phyloP scores from a whole-genome alignment of 257 asterid genomes.

The Solanum peruvianum region DNA sequence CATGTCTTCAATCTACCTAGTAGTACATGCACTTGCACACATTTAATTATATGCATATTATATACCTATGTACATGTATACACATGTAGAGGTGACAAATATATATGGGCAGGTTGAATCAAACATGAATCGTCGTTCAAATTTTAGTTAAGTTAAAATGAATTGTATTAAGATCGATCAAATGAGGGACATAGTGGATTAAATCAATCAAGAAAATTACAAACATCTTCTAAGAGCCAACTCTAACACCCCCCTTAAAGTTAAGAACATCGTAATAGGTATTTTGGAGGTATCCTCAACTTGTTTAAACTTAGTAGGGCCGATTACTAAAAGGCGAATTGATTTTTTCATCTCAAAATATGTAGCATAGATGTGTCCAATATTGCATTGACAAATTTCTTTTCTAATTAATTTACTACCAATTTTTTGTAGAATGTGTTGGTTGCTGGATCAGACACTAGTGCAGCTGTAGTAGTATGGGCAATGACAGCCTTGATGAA shows the following conservation, averaged over 20 bases:
- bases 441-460: neutral
- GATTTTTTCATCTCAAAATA: neutral
- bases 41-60: neutral
- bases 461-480: neutral
- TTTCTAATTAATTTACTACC: neutral
- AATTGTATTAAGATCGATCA: neutral
- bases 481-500: neutral
- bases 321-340: too few relatives aligned
- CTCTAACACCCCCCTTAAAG: neutral
- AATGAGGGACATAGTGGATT: neutral
- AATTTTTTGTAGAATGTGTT: neutral
- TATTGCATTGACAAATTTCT: neutral
- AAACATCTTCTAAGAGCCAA: neutral
- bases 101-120: neutral
- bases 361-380: neutral
- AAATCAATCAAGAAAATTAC: neutral
- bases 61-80: neutral
- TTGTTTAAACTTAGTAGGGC: neutral
- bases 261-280: neutral
- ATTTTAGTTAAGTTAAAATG: neutral
- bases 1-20: neutral
- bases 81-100: neutral
- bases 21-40: neutral
- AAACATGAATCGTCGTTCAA: neutral
- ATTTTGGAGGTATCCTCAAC: neutral